Evolutionary conservation across 805 yeast genomes (phyloP).

Genomic region (Teunomyces funiuensis): DNA sequence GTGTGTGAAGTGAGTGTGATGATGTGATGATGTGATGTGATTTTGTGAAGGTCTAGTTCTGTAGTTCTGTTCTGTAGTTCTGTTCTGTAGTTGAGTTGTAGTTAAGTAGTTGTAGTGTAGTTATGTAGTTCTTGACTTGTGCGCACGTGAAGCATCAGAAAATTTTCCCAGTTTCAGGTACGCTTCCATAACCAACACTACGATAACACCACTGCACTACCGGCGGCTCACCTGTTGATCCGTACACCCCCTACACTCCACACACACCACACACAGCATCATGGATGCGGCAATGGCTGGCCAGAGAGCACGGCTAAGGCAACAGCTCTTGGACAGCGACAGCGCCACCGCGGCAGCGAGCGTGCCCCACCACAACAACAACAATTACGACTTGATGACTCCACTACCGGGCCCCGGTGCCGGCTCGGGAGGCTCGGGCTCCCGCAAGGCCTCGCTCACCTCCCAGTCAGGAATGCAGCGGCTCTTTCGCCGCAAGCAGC

Average conservation of each 20-base stretch:
- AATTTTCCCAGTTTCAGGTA: background rate
- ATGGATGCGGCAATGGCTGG: conserved; percentile 10
- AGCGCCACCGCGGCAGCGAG: conserved; percentile 21
- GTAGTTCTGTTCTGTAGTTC: too few species aligned
- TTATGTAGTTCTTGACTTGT: too few species aligned
- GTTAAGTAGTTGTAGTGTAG: too few species aligned
- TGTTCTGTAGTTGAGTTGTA: too few species aligned
- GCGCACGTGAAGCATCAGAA: background rate
- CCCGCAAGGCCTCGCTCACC: conserved; percentile 39
- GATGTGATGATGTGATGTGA: too few species aligned
- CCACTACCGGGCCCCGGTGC: conserved; percentile 16
- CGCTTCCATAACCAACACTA: background rate
- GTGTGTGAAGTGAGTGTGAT: too few species aligned
- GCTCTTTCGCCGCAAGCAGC: conserved; percentile 40
- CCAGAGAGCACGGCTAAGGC: conserved; percentile 28
- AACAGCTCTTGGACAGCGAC: conserved; percentile 33
- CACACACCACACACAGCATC: background rate
- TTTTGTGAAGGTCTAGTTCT: too few species aligned
- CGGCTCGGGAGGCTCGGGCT: conserved; percentile 15
- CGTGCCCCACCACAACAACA: conserved; percentile 13
- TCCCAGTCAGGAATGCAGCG: conserved; percentile 40
- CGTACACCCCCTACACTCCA: background rate
- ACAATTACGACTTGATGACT: conserved; percentile 29
- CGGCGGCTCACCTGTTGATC: too few species aligned
- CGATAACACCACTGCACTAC: background rate